Conservation (phyloP, 345 rosid species). For the Combretum micranthum region DNA sequence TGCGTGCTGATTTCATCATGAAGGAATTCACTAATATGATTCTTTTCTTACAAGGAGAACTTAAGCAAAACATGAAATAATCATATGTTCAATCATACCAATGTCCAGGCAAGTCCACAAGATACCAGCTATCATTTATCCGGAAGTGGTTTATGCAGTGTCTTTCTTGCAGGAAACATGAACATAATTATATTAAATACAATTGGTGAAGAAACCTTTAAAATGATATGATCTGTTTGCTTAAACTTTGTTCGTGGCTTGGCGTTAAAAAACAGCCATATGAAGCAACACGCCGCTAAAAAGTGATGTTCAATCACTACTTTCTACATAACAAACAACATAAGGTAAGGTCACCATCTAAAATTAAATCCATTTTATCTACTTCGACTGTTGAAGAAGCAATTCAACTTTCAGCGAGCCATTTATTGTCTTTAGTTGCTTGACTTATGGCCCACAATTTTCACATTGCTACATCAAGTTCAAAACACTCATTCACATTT, state of each 20-base stretch:
- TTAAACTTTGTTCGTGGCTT: neutral
- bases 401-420: no score
- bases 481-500: no score
- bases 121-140: slow-evolving; percentile 81
- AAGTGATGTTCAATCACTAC: neutral
- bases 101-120: slow-evolving; percentile 98
- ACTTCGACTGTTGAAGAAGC: no score
- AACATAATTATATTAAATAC: neutral
- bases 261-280: neutral
- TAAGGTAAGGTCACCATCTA: no score
- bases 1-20: no score
- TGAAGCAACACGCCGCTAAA: neutral
- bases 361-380: no score
- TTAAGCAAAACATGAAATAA: neutral
- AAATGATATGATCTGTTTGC: neutral
- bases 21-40: no score
- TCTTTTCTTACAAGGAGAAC: neutral
- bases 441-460: no score
- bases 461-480: no score
- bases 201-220: neutral
- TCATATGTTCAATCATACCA: slow-evolving; percentile 51
- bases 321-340: neutral
- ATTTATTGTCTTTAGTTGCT: no score
- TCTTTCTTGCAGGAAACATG: slow-evolving; percentile 56
- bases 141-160: slow-evolving; percentile 97